Evolutionary conservation across 75 land plant genomes (phyloP).

Genomic region (Selaginella tamariscina): DNA sequence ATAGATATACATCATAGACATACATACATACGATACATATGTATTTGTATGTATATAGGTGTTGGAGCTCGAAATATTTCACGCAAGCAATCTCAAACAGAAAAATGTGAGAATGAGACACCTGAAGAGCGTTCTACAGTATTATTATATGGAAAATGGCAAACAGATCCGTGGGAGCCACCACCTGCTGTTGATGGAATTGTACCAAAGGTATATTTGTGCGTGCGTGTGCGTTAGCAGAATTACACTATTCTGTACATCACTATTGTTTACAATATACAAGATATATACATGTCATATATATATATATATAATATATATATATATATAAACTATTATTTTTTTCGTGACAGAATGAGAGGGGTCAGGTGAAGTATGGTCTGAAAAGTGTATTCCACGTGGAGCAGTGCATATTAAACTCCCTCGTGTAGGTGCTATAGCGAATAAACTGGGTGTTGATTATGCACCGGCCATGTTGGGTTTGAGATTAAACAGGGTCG

Average conservation of each 20-base stretch:
- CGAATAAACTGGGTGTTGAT: constrained; percentile 62
- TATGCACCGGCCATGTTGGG: constrained; percentile 96
- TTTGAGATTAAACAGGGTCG: constrained; percentile 82
- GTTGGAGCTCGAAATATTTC: too few species aligned
- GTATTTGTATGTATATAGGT: too few species aligned
- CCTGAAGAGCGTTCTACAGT: neutral
- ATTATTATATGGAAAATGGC: constrained; percentile 81
- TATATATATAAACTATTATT: too few species aligned
- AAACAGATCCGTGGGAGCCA: constrained; percentile 54
- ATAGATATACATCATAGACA: too few species aligned
- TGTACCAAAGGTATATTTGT: constrained; percentile 61
- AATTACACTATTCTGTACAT: too few species aligned
- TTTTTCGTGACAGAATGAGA: constrained; percentile 54
- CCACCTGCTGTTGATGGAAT: constrained; percentile 79
- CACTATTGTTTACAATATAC: too few species aligned
- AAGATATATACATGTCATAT: too few species aligned
- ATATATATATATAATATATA: too few species aligned
- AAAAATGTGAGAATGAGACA: neutral
- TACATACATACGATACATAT: too few species aligned
- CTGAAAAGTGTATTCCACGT: constrained; percentile 88
- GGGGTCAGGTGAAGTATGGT: constrained; percentile 93
- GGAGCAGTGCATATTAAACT: constrained; percentile 80
- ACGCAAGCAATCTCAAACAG: too few species aligned
- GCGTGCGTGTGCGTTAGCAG: neutral
- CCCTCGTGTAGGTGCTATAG: constrained; percentile 59